These are phyloP conservation scores for Austropuccinia psidii DNA, from an alignment of 1,284 basidiomycete species.

Conservation along the genomic window DNA sequence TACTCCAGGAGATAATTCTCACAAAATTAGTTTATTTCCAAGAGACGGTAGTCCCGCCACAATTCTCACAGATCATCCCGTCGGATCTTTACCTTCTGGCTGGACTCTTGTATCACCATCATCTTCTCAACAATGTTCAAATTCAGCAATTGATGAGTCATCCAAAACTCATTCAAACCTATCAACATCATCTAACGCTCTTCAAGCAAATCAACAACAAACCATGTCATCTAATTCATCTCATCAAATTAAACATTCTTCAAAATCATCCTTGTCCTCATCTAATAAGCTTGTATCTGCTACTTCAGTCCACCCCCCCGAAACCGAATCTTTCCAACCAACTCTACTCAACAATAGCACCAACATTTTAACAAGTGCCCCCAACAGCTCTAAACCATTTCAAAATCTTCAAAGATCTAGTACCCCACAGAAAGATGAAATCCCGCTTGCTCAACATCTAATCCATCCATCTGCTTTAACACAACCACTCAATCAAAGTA, in stretches of 20 bases:
- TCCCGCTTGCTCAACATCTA: too few species aligned
- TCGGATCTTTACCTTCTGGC: conserved; percentile 10
- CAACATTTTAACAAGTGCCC: too few species aligned
- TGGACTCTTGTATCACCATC: conserved; percentile 7
- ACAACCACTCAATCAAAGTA: too few species aligned
- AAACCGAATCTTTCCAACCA: too few species aligned
- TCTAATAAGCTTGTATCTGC: too few species aligned
- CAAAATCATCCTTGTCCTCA: not conserved
- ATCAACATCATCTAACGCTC: not conserved
- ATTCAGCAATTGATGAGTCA: not conserved
- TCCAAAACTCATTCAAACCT: conserved; percentile 8
- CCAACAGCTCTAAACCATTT: too few species aligned
- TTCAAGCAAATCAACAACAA: not conserved
- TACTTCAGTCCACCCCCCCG: too few species aligned
- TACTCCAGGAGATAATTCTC: conserved; percentile 27
- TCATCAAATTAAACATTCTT: not conserved
- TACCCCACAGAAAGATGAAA: too few species aligned
- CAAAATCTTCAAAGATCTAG: too few species aligned
- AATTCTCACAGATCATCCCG: conserved; percentile 4
- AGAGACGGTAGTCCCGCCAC: conserved; percentile 23
- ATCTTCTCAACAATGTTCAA: not conserved
- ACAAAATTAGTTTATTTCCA: conserved; percentile 31
- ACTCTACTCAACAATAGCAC: too few species aligned
- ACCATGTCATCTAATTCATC: not conserved
- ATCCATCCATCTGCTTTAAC: too few species aligned